Evolutionary conservation across 2,329 filamentous ascomycete genomes (phyloP).

Genomic region (Ploettnerulaceae sp.): DNA sequence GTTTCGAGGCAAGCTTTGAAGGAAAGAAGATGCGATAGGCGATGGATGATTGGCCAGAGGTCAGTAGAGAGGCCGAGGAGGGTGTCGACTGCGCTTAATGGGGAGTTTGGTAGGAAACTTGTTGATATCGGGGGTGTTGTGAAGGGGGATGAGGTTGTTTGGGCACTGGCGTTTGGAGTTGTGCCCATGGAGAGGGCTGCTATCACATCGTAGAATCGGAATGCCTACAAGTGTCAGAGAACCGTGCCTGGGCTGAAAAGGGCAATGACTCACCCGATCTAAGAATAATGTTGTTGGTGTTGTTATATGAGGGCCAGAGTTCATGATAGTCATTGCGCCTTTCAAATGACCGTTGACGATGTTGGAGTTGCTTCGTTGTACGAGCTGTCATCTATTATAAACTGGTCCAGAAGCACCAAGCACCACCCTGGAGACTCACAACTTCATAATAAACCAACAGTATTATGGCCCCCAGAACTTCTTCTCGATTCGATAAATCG

Average conservation of each 20-base stretch:
- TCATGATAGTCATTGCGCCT: constrained; percentile 58
- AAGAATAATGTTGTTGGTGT: constrained; percentile 53
- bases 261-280: constrained; percentile 44
- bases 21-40: constrained; percentile 49
- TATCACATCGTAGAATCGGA: constrained; percentile 62
- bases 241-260: constrained; percentile 18
- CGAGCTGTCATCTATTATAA: constrained; percentile 41
- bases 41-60: constrained; percentile 59
- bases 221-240: constrained; percentile 45
- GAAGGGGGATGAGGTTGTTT: constrained; percentile 43
- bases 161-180: constrained; percentile 48
- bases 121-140: constrained; percentile 42
- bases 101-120: constrained; percentile 41
- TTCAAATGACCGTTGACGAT: constrained; percentile 58
- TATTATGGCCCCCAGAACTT: constrained; percentile 57
- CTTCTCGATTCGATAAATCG: constrained; percentile 46
- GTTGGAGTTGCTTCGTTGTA: constrained; percentile 54
- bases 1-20: constrained; percentile 48
- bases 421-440: constrained; percentile 37
- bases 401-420: constrained; percentile 31
- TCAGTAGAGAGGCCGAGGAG: constrained; percentile 58
- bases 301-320: constrained; percentile 39
- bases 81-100: constrained; percentile 44
- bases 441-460: constrained; percentile 60
- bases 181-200: constrained; percentile 57